Evolutionary conservation across 139 green algal species (phyloP), one percentile per base, ranked within the genome.

Genomic region (Pseudopediastrum boryanum): DNA sequence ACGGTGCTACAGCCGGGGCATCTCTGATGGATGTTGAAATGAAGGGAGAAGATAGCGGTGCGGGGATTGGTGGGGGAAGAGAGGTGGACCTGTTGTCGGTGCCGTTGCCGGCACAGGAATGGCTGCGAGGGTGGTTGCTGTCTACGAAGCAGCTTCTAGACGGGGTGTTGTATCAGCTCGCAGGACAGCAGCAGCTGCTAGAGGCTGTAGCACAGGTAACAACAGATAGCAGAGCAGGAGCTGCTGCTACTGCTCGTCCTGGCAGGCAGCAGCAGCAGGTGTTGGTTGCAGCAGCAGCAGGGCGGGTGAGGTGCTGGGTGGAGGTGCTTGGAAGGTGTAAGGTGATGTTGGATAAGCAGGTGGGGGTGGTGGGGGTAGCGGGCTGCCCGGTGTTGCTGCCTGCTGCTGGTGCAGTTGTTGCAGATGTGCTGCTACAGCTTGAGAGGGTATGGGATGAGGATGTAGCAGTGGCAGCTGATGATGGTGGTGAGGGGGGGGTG

Each of bases 341-440:
- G 52, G 65, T 44, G 51, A 66, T 41, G 23, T 64, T 82, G 23
- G 71, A 82, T 51, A 29, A 27, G n/a, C 42, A 75, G 35, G 44
- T 23, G 65, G 63, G 48, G 31, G 33, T 29, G 1, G 9, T 75
- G 21, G 33, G 35, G 33, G 23, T 70, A 1, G 58, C 23, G n/a
- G 56, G 68, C 7, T 69, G 68, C 35, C 56, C 68, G 23, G 68
- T 78, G 46, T 42, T 83, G 33, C 66, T 8, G 10, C 23, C 65
- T 54, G 78, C 43, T 25, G 78, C 46, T 35, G 6, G 65, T 10
- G 78, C 31, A 56, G 78, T 64, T 21, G 58, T 64, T 29, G 78
- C 69, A 43, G 78, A 42, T 31, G 66, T 52, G 29, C 27, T 65
- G 3, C 6, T 2, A 23, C 41, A 29, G 6, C 10, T 76, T 29